phyloP scores from a whole-genome alignment of 192 early-diverging fungal genomes.

The Rhizoclosmatium globosum region DNA sequence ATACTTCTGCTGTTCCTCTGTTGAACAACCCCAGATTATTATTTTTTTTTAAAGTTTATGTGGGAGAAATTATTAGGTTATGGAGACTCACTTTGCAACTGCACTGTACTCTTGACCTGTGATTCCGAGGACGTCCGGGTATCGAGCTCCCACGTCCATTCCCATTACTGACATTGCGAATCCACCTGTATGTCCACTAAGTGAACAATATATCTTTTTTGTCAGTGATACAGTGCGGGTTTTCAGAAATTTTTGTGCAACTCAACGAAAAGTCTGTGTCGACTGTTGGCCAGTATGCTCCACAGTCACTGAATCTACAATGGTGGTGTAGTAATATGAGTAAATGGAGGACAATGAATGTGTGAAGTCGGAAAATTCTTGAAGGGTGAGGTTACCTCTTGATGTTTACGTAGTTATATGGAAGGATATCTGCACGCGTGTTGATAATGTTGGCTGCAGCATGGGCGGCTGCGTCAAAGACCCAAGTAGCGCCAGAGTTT shows the following conservation, averaged over 20 bases:
- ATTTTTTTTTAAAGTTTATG: background rate
- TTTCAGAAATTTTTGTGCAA: too few species aligned
- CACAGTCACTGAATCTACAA: background rate
- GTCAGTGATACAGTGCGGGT: too few species aligned
- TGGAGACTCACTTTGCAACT: background rate
- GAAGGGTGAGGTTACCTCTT: background rate
- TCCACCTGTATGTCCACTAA: background rate
- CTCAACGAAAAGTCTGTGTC: background rate
- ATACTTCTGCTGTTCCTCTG: background rate
- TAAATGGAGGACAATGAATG: background rate
- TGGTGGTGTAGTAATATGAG: background rate
- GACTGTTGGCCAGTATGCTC: background rate
- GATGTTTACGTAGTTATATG: conserved; percentile 7
- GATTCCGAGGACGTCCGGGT: background rate
- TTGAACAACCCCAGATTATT: background rate
- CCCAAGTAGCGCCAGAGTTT: background rate
- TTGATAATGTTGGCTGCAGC: conserved; percentile 1
- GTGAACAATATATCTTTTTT: too few species aligned
- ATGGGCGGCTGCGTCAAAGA: background rate
- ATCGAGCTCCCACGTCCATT: background rate
- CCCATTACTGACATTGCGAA: too few species aligned
- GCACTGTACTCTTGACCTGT: background rate
- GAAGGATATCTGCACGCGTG: background rate
- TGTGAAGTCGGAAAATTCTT: too few species aligned
- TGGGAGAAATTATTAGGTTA: background rate